Base-by-base conservation (phyloP, 495 filamentous ascomycete species). In the Neurospora africana region DNA sequence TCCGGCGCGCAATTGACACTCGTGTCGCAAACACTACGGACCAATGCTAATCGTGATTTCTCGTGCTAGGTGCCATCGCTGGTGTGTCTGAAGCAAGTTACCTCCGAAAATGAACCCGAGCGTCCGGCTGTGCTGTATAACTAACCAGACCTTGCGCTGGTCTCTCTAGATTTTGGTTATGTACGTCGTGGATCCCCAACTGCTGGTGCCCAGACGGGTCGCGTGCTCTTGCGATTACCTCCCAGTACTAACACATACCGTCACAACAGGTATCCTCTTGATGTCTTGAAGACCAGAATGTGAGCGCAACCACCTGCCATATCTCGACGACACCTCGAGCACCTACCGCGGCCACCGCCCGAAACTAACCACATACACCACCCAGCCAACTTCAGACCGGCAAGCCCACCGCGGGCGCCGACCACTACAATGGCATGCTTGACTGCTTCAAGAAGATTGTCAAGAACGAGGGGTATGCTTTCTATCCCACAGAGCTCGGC, bases 261-360 rank as follows among this genome's bases (percentile, higher is more conserved):
- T 33, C 41, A 37, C 40, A 27, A 68, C 71, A 98, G 94, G 95
- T 99, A 99, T 86, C 95, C 95, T 76, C 86, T 99, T 77, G 95
- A 99, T 82, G 95, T 98, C 61, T 93, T 99, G 78, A 99, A 99
- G 87, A 99, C 95, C 69, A 86, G 95, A 89, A 91, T 99, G 92
- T 96, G 87, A 87, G 92, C 68, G 43, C 53, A 65, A 65, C 27
- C 27, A 65, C 53, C 53, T 30, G 53, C 53, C 53, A 65, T 65
- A 65, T 7, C 53, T 65, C 53, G 53, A 37, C 44, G 61, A 71
- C 23, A 38, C 21, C 9, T 11, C 69, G 41, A 67, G 72, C 35
- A 44, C 40, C 35, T 27, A 7, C 61, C 72, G 47, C 44, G 38
- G 71, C 44, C 43, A 75, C 41, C 36, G n/a, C 6, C 38, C 27